Evolutionary conservation across 345 rosid genomes (phyloP), one percentile per base, ranked within the genome.

Genomic region (Hirschfeldia incana): DNA sequence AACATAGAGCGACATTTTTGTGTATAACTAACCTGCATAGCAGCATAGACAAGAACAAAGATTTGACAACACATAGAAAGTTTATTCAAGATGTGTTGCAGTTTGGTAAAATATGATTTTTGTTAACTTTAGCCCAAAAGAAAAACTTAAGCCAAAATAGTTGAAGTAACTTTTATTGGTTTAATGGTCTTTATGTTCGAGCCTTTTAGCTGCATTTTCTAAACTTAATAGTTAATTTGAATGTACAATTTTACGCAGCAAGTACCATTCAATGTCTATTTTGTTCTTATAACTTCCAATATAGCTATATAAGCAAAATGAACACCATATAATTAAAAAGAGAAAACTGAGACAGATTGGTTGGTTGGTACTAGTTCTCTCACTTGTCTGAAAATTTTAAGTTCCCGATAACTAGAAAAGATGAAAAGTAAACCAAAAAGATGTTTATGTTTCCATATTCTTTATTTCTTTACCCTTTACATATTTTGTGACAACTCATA

Each of bases 401-500:
- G 76, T 80, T 80, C 76, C 79, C 83, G 3, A 74, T 62, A 80
- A 79, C 78, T 74, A 11, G 60, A 74, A 60, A 65, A 33, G 27
- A 55, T 36, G 71, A 73, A 73, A 60, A 21, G 61, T 59, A 73
- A 73, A 46, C 32, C 17, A 8, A 27, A 72, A 66, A 72, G 32
- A 58, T 39, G 10, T 16, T 36, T 36, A 63, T 51, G 69, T 37
- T 49, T 74, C 30, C 32, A 29, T 29, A 29, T 29, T 75, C 71
- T 79, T 66, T 70, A 4, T 49, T 49, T 49, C 65, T 62, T 60
- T 65, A 0, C 2, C 65, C 65, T 74, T 79, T 63, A 51, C 70
- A 69, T 74, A 10, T 46, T 62, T 68, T 37, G 62, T 80, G 83
- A 80, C 83, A 74, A 75, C 76, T 63, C 83, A 64, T 15, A 39